Conservation (phyloP, 2,329 filamentous ascomycete genomes). For the Fusarium tjaetaba region DNA sequence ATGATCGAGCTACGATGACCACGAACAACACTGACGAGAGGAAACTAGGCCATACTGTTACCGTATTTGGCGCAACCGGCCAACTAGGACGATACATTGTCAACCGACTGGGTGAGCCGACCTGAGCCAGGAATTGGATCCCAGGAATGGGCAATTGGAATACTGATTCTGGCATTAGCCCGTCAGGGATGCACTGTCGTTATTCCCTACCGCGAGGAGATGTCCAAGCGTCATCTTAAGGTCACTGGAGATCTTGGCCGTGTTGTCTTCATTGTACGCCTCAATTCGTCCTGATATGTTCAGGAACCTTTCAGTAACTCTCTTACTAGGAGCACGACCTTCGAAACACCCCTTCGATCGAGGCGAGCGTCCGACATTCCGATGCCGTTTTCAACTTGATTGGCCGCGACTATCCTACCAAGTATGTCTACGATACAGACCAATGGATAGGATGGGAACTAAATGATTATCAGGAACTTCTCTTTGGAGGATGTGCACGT, state of each 20-base stretch:
- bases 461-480: constrained; percentile 79
- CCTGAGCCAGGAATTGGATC: background rate
- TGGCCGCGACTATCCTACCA: constrained; percentile 94
- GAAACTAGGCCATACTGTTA: constrained; percentile 85
- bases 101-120: constrained; percentile 78
- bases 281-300: background rate
- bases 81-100: constrained; percentile 98
- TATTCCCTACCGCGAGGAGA: constrained; percentile 94
- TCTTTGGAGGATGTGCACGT: constrained; percentile 91
- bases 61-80: constrained; percentile 96
- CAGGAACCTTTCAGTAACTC: constrained; percentile 26
- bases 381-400: constrained; percentile 98
- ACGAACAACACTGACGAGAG: constrained; percentile 43
- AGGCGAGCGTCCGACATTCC: constrained; percentile 95
- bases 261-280: constrained; percentile 81
- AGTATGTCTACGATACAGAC: constrained; percentile 61
- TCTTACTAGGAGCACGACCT: constrained; percentile 84
- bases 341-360: constrained; percentile 92
- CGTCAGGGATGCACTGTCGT: constrained; percentile 94
- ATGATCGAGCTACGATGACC: constrained; percentile 21
- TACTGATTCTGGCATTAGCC: constrained; percentile 62
- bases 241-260: constrained; percentile 93
- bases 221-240: constrained; percentile 97
- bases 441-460: constrained; percentile 22
- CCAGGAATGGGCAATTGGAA: background rate